phyloP scores from a whole-genome alignment of 495 filamentous ascomycete species.

The Penicillium silybi region DNA sequence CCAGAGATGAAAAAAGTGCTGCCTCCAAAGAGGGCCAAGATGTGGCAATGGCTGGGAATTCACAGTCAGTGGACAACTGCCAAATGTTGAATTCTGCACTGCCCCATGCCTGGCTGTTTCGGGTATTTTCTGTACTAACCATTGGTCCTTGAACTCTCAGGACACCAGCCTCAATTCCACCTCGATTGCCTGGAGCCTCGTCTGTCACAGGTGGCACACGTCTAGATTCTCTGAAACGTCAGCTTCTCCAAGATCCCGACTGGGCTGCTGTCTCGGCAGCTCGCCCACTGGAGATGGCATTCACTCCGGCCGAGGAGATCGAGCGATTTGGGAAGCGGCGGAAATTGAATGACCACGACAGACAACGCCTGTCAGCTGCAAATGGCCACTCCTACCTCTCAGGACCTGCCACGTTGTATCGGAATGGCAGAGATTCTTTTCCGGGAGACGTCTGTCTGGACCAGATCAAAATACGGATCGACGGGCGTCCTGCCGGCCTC shows the following conservation, averaged over 20 bases:
- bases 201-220: not conserved
- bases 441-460: slow-evolving; percentile 6
- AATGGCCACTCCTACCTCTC: not conserved
- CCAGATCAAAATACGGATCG: slow-evolving; percentile 26
- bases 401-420: not conserved
- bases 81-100: not conserved
- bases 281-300: slow-evolving; percentile 32
- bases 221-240: slow-evolving; percentile 26
- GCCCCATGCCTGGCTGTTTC: not conserved
- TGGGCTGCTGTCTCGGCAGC: slow-evolving; percentile 34
- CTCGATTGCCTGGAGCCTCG: not conserved
- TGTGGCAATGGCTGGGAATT: not conserved
- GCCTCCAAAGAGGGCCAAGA: not conserved
- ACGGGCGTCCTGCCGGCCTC: slow-evolving; percentile 15
- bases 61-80: slow-evolving; percentile 17
- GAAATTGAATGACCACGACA: slow-evolving; percentile 32
- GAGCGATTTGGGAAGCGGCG: slow-evolving; percentile 38
- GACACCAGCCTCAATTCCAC: not conserved
- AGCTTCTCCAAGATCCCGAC: slow-evolving; percentile 32
- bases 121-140: slow-evolving; percentile 4
- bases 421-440: not conserved
- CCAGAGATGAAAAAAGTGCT: not conserved
- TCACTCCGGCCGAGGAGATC: slow-evolving; percentile 24
- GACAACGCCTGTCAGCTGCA: slow-evolving; percentile 20
- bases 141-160: not conserved